These are phyloP conservation scores for Mikania micrantha DNA, from an alignment of 129 eudicot species.

Conservation along the genomic window DNA sequence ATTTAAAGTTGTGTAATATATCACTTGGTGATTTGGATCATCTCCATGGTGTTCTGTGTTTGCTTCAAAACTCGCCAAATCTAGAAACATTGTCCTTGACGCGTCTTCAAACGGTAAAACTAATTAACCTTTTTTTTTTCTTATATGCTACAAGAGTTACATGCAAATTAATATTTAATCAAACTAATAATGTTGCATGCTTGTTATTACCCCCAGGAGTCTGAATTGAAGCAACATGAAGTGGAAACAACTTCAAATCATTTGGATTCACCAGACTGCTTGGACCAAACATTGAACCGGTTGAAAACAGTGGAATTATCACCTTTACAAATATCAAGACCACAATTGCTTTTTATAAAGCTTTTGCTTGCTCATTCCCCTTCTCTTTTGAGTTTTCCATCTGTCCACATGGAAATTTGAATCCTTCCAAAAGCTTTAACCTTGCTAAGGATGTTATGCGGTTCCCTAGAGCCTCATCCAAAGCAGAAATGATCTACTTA, in stretches of 20 bases:
- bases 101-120: not conserved
- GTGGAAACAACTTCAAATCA: not conserved
- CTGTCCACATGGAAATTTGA: not conserved
- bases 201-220: not conserved
- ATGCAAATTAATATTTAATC: too few relatives aligned
- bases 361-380: slow-evolving; percentile 20
- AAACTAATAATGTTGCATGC: not conserved
- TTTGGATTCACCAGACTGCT: slow-evolving; percentile 7
- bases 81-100: not conserved
- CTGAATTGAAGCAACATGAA: not conserved
- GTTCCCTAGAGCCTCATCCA: slow-evolving; percentile 8
- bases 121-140: not conserved
- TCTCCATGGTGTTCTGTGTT: slow-evolving; percentile 3
- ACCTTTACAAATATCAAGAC: not conserved
- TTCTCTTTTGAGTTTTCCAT: slow-evolving; percentile 12
- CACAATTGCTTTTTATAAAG: slow-evolving; percentile 7
- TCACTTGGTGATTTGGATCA: slow-evolving; percentile 6
- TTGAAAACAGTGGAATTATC: slow-evolving; percentile 1
- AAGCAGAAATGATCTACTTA: slow-evolving; percentile 1
- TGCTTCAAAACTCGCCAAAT: slow-evolving; percentile 14
- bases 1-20: not conserved
- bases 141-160: not conserved
- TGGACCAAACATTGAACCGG: slow-evolving; percentile 3
- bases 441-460: slow-evolving; percentile 7
- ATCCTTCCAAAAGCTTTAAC: not conserved